Evolutionary conservation across 352 stramenopile genomes (phyloP).

Genomic region (Lagenidium sp.): DNA sequence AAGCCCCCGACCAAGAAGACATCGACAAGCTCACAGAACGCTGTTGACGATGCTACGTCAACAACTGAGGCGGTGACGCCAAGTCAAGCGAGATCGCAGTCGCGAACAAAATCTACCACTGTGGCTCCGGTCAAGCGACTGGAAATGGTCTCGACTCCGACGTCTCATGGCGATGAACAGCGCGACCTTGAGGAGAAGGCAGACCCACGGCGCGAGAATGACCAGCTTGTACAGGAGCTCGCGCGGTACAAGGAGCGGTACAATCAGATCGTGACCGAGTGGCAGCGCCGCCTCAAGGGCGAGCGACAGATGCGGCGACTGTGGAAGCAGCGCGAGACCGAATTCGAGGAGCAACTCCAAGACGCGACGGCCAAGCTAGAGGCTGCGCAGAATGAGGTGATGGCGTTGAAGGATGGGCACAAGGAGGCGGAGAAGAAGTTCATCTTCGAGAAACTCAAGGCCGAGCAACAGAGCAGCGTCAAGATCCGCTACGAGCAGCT

Average conservation of each 20-base stretch:
- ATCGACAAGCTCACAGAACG: no score
- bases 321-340: constrained; percentile 67
- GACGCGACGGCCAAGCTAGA: constrained; percentile 48
- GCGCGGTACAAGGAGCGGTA: constrained; percentile 75
- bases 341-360: constrained; percentile 62
- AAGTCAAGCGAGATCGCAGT: no score
- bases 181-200: not conserved
- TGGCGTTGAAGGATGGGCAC: constrained; percentile 28
- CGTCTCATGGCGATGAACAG: not conserved
- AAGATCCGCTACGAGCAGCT: constrained; percentile 65
- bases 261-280: constrained; percentile 72
- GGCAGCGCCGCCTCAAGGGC: constrained; percentile 61
- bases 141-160: not conserved
- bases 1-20: not conserved
- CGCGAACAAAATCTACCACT: no score
- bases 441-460: constrained; percentile 56
- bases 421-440: constrained; percentile 65
- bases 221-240: constrained; percentile 38
- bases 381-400: constrained; percentile 29
- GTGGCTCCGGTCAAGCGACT: no score
- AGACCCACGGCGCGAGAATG: constrained; percentile 1
- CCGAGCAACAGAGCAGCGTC: constrained; percentile 72
- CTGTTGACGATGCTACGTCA: no score
- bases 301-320: constrained; percentile 71
- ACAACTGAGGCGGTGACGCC: no score